Conservation (phyloP, 2,329 filamentous ascomycete species). For the Pseudogymnoascus verrucosus region DNA sequence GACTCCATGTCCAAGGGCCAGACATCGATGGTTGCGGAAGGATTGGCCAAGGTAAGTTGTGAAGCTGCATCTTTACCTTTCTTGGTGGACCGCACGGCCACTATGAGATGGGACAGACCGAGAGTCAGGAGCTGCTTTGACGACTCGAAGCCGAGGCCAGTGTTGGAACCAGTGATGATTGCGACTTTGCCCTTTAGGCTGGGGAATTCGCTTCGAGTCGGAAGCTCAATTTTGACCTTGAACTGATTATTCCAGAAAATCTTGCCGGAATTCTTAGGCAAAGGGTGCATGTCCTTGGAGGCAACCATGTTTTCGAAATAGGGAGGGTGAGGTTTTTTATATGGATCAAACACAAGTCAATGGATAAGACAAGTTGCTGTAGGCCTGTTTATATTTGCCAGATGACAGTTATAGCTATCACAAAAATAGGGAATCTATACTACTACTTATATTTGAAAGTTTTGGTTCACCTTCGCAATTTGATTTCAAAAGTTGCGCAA, state of each 20-base stretch:
- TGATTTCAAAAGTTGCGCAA: background rate
- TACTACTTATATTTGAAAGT: background rate
- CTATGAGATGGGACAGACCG: constrained; percentile 35
- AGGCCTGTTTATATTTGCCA: background rate
- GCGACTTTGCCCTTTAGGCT: constrained; percentile 23
- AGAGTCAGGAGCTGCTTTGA: constrained; percentile 33
- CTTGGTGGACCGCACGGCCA: constrained; percentile 36
- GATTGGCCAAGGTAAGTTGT: constrained; percentile 26
- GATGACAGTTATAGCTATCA: background rate
- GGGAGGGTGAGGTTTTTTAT: background rate
- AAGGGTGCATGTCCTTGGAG: constrained; percentile 10
- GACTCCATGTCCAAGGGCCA: constrained; percentile 42
- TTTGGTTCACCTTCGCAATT: background rate
- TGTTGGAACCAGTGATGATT: constrained; percentile 42
- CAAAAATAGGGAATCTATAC: background rate
- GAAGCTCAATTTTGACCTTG: constrained; percentile 6
- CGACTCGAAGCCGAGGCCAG: constrained; percentile 38
- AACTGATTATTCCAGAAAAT: constrained; percentile 13
- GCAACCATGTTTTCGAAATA: constrained; percentile 7
- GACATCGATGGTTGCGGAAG: constrained; percentile 36
- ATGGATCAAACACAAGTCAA: background rate
- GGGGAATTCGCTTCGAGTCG: background rate
- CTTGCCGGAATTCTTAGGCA: constrained; percentile 7
- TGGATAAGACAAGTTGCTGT: background rate
- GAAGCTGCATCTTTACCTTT: constrained; percentile 37